A percentile compares a stretch with the other conserved stretches of the same genome.
Conservation (phyloP, 495 filamentous ascomycete species). For the Aspergillus diversus region DNA sequence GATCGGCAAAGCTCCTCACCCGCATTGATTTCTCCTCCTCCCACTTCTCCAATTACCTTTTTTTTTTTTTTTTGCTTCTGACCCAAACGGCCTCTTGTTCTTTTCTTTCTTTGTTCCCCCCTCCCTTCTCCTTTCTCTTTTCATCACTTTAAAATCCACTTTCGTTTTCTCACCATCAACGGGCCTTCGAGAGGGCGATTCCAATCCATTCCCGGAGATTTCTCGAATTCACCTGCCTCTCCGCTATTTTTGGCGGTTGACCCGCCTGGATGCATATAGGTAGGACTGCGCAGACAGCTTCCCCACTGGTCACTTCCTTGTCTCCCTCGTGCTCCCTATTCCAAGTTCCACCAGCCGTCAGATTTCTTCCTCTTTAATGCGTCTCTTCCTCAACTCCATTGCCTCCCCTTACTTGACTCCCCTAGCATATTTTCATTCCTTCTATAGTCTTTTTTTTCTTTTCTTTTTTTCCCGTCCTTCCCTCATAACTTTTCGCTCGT, state of each 20-base stretch:
- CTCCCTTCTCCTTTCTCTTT: conserved; percentile 1
- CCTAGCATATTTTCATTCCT: conserved; percentile 5
- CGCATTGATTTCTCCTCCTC: conserved; percentile 16
- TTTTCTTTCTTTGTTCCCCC: conserved; percentile 6
- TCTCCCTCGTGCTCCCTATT: conserved; percentile 1
- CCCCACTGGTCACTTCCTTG: conserved; percentile 12
- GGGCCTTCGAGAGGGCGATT: too few species aligned
- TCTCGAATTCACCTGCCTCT: neutral
- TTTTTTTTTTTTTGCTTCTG: conserved; percentile 1
- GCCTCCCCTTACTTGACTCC: conserved; percentile 3
- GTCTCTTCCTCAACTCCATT: conserved; percentile 9
- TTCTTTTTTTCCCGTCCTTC: conserved; percentile 6
- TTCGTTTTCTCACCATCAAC: too few species aligned
- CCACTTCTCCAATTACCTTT: conserved; percentile 5
- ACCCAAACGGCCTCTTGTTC: neutral
- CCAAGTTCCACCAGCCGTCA: neutral
- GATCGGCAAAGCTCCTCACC: conserved; percentile 19
- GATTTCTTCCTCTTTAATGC: neutral
- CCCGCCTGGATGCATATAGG: conserved; percentile 5
- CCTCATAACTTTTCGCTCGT: neutral
- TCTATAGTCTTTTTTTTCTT: conserved; percentile 13
- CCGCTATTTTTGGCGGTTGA: conserved; percentile 4
- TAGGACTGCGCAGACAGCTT: conserved; percentile 7
- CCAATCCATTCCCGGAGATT: neutral
- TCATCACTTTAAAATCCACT: conserved; percentile 1